phyloP scores from a whole-genome alignment of 495 filamentous ascomycete species.

The Neohortaea acidophila region DNA sequence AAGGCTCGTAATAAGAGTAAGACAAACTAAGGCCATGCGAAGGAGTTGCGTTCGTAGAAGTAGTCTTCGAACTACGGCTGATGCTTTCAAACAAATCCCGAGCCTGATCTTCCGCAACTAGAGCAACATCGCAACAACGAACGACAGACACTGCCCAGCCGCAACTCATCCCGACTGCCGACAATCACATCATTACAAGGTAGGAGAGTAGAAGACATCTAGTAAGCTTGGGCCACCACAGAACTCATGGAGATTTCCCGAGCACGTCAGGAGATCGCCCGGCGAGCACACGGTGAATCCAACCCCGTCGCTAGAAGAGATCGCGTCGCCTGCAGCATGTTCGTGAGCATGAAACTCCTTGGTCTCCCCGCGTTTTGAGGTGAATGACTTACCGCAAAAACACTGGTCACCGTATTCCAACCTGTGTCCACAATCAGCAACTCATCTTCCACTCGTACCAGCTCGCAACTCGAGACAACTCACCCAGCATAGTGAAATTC shows the following conservation, averaged over 20 bases:
- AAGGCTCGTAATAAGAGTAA: too few species aligned
- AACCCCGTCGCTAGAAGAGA: conserved; percentile 3
- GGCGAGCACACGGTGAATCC: not conserved
- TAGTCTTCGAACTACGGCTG: too few species aligned
- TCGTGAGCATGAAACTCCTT: not conserved
- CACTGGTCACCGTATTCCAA: conserved; percentile 17
- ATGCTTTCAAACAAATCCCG: too few species aligned
- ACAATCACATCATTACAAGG: not conserved
- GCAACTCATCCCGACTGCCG: too few species aligned
- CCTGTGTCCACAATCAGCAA: not conserved
- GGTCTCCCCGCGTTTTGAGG: not conserved
- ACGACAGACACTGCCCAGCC: too few species aligned
- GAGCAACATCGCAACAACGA: too few species aligned
- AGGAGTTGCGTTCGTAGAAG: too few species aligned
- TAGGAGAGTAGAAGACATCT: conserved; percentile 11
- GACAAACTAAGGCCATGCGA: too few species aligned
- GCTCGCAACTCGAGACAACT: too few species aligned
- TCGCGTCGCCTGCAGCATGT: conserved; percentile 2
- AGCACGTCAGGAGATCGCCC: conserved; percentile 5
- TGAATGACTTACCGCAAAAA: conserved; percentile 13
- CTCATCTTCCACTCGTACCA: not conserved
- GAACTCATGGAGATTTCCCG: conserved; percentile 9
- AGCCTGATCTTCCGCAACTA: too few species aligned
- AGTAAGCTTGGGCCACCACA: conserved; percentile 14
- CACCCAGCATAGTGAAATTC: conserved; percentile 20